Evolutionary conservation across 2,329 filamentous ascomycete species (phyloP), one percentile per base, ranked within the genome.

Genomic region (Apiospora kogelbergensis): DNA sequence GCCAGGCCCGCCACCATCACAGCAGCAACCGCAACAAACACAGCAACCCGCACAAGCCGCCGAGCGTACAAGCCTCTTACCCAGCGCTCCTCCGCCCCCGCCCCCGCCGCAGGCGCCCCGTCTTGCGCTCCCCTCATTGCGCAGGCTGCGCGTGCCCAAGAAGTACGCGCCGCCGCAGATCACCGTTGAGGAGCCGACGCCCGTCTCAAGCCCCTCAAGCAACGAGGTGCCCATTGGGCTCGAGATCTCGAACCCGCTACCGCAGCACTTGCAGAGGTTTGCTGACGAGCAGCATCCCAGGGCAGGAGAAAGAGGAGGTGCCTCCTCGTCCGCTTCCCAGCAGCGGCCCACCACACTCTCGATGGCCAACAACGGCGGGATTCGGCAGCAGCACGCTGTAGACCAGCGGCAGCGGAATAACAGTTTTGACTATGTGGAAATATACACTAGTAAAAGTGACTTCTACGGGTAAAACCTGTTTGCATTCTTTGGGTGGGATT

Each of bases 151-250:
- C 0, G 73, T 82, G 13, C 81, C 84, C 0, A 84, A 81, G 72
- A 81, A 81, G 71, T 81, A 84, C 72, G 70, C 74, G 0, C 81
- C 83, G 1, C 82, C 82, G 0, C 71, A 73, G 17, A 78, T 84
- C 20, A 73, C 71, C 3, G 69, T 81, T 1, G 60, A 78, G 15
- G 73, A 65, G 13, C 75, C 79, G 1, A 78, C 77, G 1, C 78
- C 78, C 0, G 42, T 75, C 1, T 77, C 72, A 1, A 71, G 72
- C 13, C 70, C 73, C 6, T 4, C 9, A 10, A 24, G 22, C 11
- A 74, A 68, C 20, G 75, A 76, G 45, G 41, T 67, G 0, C 33
- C 33, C 33, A 33, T 33, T 7, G 33, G 33, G 1, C 41, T 42
- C 46, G 26, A 63, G 20, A 37, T 63, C 37, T 63, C 60, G 30